Evolutionary conservation across 371 early-diverging fungal genomes (phyloP), one percentile per base, ranked within the genome.

Genomic region (Gilbertella persicaria): DNA sequence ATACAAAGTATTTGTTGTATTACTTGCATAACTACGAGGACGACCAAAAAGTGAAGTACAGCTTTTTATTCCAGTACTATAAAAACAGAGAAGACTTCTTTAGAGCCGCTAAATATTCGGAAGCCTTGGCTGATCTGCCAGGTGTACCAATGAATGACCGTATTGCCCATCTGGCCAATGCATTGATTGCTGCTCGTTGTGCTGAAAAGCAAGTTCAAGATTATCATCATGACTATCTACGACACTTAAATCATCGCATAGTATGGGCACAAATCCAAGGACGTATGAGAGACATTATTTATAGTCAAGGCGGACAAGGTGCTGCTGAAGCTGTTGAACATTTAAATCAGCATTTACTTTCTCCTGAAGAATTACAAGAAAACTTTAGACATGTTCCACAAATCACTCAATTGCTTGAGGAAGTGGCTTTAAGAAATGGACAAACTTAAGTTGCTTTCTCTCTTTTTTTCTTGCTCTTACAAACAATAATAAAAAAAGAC

Each of bases 1-100:
- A 73, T 16, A 75, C 87, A 7, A 75, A 74, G 2, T 84, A 80
- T 46, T 71, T 95, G 42, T 84, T 89, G 50, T 83, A 83, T 20
- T 93, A 79, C 51, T 73, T 95, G 50, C 66, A 71, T 45, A 57
- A 76, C 17, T 78, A 79, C 44, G 80, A 85, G 3, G 53, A 67
- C 1, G 46, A 73, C 2, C 38, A 80, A 12, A 79, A 82, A 16
- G 75, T 73, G 33, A 33, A 33, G 13, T 33, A 33, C 10, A 9
- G 2, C 2, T 33, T 33, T 13, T 13, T 6, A 10, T 33, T 12
- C 33, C 4, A 33, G 10, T 33, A 33, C 33, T 10, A 33, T 10
- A 8, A 9, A 33, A 33, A 3, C 3, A 3, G 33, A 33, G 33
- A 33, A 9, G 33, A 33, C 2, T 33, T 5, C 33, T 2, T 33